These are phyloP conservation scores for Arabidopsis hybrid DNA, from an alignment of 441 rosid species.

Conservation along the genomic window DNA sequence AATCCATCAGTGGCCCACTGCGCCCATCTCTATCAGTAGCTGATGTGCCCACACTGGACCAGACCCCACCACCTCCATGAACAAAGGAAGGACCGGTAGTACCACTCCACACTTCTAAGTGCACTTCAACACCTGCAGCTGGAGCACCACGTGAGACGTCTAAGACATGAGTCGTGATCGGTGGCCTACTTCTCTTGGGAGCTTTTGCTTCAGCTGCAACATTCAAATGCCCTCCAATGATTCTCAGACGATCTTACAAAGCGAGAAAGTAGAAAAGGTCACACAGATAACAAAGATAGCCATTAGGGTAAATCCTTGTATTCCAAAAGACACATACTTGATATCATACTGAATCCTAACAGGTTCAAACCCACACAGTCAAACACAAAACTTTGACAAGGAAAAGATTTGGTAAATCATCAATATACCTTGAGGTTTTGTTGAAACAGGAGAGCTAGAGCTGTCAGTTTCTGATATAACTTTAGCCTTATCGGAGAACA, in stretches of 20 bases:
- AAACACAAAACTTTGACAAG: slow-evolving; percentile 8
- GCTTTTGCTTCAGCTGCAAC: slow-evolving; percentile 52
- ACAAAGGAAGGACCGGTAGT: slow-evolving; percentile 50
- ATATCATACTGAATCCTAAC: not conserved
- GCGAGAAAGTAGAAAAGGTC: slow-evolving; percentile 25
- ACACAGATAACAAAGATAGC: slow-evolving; percentile 6
- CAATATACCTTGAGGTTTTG: slow-evolving; percentile 66
- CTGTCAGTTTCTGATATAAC: slow-evolving; percentile 36
- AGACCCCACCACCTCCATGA: slow-evolving; percentile 46
- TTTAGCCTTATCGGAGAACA: slow-evolving; percentile 55
- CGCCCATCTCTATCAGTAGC: slow-evolving; percentile 80
- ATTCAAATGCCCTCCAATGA: slow-evolving; percentile 73
- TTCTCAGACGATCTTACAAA: slow-evolving; percentile 69
- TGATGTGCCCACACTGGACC: slow-evolving; percentile 70
- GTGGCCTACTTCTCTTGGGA: slow-evolving; percentile 70
- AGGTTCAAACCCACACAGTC: not conserved
- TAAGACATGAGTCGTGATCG: slow-evolving; percentile 89
- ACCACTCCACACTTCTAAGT: slow-evolving; percentile 75
- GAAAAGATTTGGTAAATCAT: slow-evolving; percentile 5
- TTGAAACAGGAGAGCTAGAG: slow-evolving; percentile 30
- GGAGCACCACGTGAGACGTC: slow-evolving; percentile 86
- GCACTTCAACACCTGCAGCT: slow-evolving; percentile 76
- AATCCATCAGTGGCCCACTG: slow-evolving; percentile 68
- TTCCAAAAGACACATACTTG: slow-evolving; percentile 13
- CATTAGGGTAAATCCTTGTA: not conserved